phyloP scores from a whole-genome alignment of 495 filamentous ascomycete species.

The Penicillium ucsense region DNA sequence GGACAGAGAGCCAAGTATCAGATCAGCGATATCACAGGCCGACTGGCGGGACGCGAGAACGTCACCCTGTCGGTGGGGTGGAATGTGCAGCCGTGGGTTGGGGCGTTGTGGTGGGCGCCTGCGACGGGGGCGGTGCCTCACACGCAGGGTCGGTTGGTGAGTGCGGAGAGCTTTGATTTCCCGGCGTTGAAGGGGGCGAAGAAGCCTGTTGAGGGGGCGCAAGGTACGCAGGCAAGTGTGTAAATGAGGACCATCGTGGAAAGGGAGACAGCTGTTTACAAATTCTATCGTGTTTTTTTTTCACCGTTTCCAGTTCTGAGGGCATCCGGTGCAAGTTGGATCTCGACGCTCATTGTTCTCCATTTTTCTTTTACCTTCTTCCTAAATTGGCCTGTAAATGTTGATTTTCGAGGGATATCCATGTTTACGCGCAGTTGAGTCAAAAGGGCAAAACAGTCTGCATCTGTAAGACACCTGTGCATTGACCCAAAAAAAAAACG shows the following conservation, averaged over 20 bases:
- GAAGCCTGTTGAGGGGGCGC: constrained; percentile 6
- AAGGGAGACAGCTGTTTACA: background rate
- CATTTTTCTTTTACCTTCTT: too few relatives aligned
- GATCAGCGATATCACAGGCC: constrained; percentile 75
- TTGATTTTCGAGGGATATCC: too few relatives aligned
- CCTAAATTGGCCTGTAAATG: too few relatives aligned
- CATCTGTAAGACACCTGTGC: too few relatives aligned
- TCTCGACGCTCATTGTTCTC: too few relatives aligned
- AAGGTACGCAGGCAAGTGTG: constrained; percentile 5
- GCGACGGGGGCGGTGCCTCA: constrained; percentile 40
- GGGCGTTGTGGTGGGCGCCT: constrained; percentile 67
- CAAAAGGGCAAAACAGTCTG: too few relatives aligned
- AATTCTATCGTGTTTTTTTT: background rate
- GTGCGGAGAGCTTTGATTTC: constrained; percentile 60
- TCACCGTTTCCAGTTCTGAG: too few relatives aligned
- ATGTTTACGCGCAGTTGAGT: too few relatives aligned
- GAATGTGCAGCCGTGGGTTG: constrained; percentile 98
- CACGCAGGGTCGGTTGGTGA: constrained; percentile 55
- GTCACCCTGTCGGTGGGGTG: constrained; percentile 74
- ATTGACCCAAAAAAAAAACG: too few relatives aligned
- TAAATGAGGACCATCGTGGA: background rate
- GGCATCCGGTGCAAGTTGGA: too few relatives aligned
- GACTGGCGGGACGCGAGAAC: constrained; percentile 58
- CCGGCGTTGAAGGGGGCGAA: constrained; percentile 55
- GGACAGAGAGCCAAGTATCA: constrained; percentile 88